A percentile compares a stretch with the other conserved stretches of the same genome.
Conservation (phyloP, 768 basidiomycete genomes). For the Kockovaella imperatae region DNA sequence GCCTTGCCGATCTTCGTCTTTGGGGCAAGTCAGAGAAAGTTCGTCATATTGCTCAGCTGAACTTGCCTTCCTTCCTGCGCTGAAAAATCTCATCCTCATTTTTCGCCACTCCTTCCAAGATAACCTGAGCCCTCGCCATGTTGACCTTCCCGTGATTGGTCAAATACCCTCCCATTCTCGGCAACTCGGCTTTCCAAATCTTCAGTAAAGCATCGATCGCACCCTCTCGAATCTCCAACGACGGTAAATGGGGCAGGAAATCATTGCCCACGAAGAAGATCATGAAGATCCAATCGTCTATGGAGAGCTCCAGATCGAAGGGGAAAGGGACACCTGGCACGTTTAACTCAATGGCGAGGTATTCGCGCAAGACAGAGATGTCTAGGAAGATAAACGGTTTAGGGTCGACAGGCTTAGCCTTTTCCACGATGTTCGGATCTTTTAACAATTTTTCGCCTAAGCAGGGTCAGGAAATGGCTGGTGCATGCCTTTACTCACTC, state of each 20-base stretch:
- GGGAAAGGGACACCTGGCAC: slow-evolving; percentile 68
- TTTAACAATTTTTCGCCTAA: slow-evolving; percentile 56
- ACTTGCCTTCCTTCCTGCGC: slow-evolving; percentile 80
- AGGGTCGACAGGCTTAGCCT: slow-evolving; percentile 58
- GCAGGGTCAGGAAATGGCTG: not conserved
- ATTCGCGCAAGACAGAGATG: slow-evolving; percentile 89
- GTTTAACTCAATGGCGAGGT: slow-evolving; percentile 91
- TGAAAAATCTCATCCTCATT: slow-evolving; percentile 94
- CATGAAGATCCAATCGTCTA: slow-evolving; percentile 99
- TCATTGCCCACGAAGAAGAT: slow-evolving; percentile 98
- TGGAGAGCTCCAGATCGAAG: slow-evolving; percentile 89
- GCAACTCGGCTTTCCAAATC: slow-evolving; percentile 90
- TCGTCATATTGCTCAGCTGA: no score
- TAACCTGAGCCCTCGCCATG: slow-evolving; percentile 77
- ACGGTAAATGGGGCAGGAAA: slow-evolving; percentile 94
- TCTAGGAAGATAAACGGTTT: slow-evolving; percentile 99
- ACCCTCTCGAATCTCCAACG: slow-evolving; percentile 97
- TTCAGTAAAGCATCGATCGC: slow-evolving; percentile 93
- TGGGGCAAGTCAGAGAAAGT: not conserved
- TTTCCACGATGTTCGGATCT: slow-evolving; percentile 46
- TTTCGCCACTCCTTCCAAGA: slow-evolving; percentile 88
- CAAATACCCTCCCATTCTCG: slow-evolving; percentile 94
- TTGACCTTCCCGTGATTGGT: slow-evolving; percentile 87
- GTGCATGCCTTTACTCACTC: slow-evolving; percentile 45
- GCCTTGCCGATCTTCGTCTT: slow-evolving; percentile 90